Evolutionary conservation across 108 stramenopile species (phyloP).

Genomic region (Skeletonema grethae): DNA sequence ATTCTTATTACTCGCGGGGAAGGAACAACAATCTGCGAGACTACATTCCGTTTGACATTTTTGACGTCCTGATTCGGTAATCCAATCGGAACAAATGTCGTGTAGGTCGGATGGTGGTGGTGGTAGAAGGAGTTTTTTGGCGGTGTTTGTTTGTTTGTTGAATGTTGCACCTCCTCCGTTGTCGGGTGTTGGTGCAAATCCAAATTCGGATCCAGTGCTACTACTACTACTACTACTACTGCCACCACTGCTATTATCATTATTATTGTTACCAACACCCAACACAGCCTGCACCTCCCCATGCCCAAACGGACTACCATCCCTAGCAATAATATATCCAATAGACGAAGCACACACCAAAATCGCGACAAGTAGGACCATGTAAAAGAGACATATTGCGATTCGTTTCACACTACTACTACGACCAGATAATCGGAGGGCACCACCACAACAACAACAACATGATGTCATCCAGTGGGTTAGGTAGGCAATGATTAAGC

Average conservation of each 20-base stretch:
- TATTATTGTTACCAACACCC: background rate
- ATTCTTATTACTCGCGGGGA: constrained; percentile 13
- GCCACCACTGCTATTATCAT: background rate
- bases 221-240: background rate
- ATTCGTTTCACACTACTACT: too few relatives aligned
- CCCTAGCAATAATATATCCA: constrained; percentile 35
- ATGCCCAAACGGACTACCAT: constrained; percentile 24
- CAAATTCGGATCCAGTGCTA: background rate
- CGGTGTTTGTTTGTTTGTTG: background rate
- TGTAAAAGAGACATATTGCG: constrained; percentile 5
- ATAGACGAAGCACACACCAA: constrained; percentile 28
- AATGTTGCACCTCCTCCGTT: background rate
- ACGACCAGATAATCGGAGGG: background rate
- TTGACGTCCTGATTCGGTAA: constrained; percentile 22
- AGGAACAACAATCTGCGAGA: constrained; percentile 18
- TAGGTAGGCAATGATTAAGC: constrained; percentile 20
- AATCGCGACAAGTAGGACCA: constrained; percentile 16
- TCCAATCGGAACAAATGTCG: constrained; percentile 33
- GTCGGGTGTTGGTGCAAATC: background rate
- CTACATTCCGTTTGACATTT: constrained; percentile 21
- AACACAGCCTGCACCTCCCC: background rate
- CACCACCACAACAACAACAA: background rate
- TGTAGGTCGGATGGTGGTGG: constrained; percentile 21
- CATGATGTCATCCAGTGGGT: background rate
- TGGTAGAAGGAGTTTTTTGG: background rate